phyloP scores from a whole-genome alignment of 1,139 yeast species.

The Candida neerlandica region DNA sequence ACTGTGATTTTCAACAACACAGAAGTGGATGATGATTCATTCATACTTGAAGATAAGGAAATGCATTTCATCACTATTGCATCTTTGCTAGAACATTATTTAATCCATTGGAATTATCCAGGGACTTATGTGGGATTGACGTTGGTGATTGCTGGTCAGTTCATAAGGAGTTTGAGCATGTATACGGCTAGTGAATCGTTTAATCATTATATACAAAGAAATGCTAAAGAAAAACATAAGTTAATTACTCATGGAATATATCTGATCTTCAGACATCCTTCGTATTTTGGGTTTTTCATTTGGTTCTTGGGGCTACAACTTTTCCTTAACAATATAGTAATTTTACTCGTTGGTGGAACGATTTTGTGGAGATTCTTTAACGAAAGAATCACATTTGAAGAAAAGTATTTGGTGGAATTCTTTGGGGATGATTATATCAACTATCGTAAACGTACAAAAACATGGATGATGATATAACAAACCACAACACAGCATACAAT shows the following conservation, averaged over 20 bases:
- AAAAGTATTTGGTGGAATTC: constrained; percentile 59
- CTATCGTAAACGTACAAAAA: constrained; percentile 38
- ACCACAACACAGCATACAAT: neutral
- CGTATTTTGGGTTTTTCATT: constrained; percentile 88
- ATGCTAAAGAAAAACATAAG: constrained; percentile 55
- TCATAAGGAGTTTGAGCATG: constrained; percentile 75
- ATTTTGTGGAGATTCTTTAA: constrained; percentile 68
- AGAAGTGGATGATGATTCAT: constrained; percentile 73
- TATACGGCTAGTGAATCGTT: constrained; percentile 85
- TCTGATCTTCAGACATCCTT: constrained; percentile 73
- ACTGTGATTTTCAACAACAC: constrained; percentile 74
- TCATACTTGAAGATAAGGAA: constrained; percentile 70
- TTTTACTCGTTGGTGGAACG: constrained; percentile 28
- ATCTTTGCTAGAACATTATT: constrained; percentile 28
- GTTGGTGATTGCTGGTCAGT: constrained; percentile 62
- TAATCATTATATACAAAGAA: constrained; percentile 71
- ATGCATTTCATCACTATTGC: constrained; percentile 64
- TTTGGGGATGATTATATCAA: constrained; percentile 65
- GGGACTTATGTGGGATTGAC: constrained; percentile 42
- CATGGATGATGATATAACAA: constrained; percentile 16
- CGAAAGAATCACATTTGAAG: constrained; percentile 71
- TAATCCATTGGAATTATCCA: constrained; percentile 7
- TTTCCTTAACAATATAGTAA: constrained; percentile 54
- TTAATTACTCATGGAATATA: constrained; percentile 79
- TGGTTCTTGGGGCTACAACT: constrained; percentile 92